A percentile compares a stretch with the other conserved stretches of the same genome.
These are phyloP conservation scores for Neonectria sp. DNA, from an alignment of 2,329 filamentous ascomycete genomes.

Conservation along the genomic window DNA sequence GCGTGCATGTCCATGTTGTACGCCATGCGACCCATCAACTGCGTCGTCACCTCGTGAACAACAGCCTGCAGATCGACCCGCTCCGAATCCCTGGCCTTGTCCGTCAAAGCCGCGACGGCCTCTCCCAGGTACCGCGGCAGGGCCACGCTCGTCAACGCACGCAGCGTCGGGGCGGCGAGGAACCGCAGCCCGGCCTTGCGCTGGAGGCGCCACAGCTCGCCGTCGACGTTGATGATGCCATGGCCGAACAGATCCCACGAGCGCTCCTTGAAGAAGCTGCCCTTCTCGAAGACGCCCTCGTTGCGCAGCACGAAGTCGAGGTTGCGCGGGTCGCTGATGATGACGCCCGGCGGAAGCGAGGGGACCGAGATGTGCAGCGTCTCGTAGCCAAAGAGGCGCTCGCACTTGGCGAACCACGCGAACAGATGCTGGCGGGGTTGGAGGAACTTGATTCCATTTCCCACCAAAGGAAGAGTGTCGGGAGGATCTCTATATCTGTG, in stretches of 20 bases:
- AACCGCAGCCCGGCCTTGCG: constrained; percentile 74
- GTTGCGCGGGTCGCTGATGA: constrained; percentile 74
- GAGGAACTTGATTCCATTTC: constrained; percentile 74
- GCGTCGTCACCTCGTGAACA: constrained; percentile 75
- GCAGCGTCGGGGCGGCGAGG: constrained; percentile 70
- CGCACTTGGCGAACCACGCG: constrained; percentile 73
- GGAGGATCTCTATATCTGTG: constrained; percentile 59
- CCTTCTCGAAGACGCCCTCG: constrained; percentile 73
- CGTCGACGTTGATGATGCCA: constrained; percentile 78
- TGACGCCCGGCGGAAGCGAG: constrained; percentile 73
- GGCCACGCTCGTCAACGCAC: constrained; percentile 69
- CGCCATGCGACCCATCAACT: constrained; percentile 78
- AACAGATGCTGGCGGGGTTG: constrained; percentile 73
- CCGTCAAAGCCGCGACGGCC: constrained; percentile 57
- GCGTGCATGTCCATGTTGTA: constrained; percentile 79
- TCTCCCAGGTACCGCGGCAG: constrained; percentile 68
- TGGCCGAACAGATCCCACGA: constrained; percentile 76
- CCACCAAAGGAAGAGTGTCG: constrained; percentile 68
- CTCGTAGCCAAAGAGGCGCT: constrained; percentile 69
- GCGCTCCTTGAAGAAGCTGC: constrained; percentile 72
- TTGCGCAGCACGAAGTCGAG: constrained; percentile 75
- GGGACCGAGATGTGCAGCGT: constrained; percentile 76
- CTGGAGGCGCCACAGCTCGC: constrained; percentile 74
- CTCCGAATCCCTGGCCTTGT: constrained; percentile 43
- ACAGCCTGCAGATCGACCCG: constrained; percentile 71